Evolutionary conservation across 2,329 filamentous ascomycete genomes (phyloP), one percentile per base, ranked within the genome.

Genomic region (Orbilia oligospora): DNA sequence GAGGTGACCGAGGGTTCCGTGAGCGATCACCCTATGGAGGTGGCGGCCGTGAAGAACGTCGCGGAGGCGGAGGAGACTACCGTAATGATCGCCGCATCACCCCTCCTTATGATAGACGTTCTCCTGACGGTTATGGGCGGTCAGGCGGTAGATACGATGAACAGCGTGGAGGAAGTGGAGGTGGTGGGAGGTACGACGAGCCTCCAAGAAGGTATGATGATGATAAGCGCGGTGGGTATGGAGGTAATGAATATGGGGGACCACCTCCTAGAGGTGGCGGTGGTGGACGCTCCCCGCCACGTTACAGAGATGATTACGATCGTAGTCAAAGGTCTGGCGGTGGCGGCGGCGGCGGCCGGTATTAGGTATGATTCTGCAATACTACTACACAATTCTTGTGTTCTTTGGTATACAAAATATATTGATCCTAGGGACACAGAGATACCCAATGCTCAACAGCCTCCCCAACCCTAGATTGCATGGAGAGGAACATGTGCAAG

Each of bases 91-190:
- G 67, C 53, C 75, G 75, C 53, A 69, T 70, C 49, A 70, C 75
- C 55, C 68, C 75, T 71, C 68, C 68, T 64, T 72, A 72, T 78
- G 75, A 78, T 55, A 78, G 64, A 78, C 75, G 63, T 53, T 72
- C 75, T 58, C 75, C 79, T 76, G 80, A 81, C 64, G 75, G 81
- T 77, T 80, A 80, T 55, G 76, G 75, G 48, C 64, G 80, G 33
- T 77, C 76, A 61, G 80, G 81, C 67, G 78, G 79, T 76, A 80
- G 80, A 80, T 81, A 82, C 79, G 80, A 81, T 80, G 80, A 81
- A 44, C 51, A 55, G 49, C 73, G 65, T 49, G 63, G 75, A 49
- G 76, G 76, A 41, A 67, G 77, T 44, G 51, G 66, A 38, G 48
- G 76, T 22, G 73, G 79, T 36, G 71, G 71, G 38, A 51, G 79